These are phyloP conservation scores for Cytospora chrysosperma DNA, from an alignment of 2,329 filamentous ascomycete species.

Conservation along the genomic window DNA sequence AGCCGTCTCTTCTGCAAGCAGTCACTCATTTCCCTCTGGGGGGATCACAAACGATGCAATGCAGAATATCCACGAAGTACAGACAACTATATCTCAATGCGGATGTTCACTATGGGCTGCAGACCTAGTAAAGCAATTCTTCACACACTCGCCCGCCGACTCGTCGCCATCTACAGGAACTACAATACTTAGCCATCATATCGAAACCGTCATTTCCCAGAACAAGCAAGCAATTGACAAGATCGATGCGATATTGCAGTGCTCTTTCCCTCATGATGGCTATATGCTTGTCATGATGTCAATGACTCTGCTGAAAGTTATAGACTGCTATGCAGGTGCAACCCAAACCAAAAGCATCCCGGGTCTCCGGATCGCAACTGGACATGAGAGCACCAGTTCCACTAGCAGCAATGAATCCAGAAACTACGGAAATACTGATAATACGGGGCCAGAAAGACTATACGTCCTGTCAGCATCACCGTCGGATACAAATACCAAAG, in stretches of 20 bases:
- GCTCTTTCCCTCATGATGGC: slow-evolving; percentile 32
- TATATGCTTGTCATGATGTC: slow-evolving; percentile 34
- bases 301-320: slow-evolving; percentile 34
- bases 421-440: neutral
- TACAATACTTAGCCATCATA: neutral
- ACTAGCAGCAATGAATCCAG: neutral
- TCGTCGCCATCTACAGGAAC: neutral
- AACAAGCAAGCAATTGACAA: neutral
- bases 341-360: neutral
- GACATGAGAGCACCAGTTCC: neutral
- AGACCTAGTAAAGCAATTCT: neutral
- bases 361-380: neutral
- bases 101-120: neutral
- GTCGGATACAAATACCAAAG: neutral
- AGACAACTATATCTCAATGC: neutral
- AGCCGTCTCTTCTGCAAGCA: neutral
- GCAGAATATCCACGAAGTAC: neutral
- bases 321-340: slow-evolving; percentile 34
- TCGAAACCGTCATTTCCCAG: neutral
- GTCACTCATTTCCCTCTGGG: neutral
- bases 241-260: slow-evolving; percentile 31
- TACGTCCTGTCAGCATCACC: neutral
- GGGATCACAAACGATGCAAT: neutral
- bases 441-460: neutral
- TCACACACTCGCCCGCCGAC: neutral